Base-by-base conservation (phyloP, 176 grass and related monocot species). In the Aegilops sharonensis region DNA sequence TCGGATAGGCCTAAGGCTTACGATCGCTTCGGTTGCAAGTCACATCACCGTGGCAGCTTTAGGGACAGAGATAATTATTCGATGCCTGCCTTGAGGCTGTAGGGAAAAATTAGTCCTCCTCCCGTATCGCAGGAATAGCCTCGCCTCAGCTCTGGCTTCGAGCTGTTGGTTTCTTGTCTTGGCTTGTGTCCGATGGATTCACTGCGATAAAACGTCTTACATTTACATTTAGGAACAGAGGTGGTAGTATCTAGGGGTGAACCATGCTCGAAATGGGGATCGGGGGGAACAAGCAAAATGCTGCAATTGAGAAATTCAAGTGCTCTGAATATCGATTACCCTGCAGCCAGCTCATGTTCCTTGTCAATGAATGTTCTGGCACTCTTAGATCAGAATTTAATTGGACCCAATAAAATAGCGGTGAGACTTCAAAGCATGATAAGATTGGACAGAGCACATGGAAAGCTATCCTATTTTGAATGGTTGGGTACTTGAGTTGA, bases 21-120 rank as follows among this genome's bases (percentile, higher is more conserved):
- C 75, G 2, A 57, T 36, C 18, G 42, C 77, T 50, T 77, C 66
- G 20, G 45, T 61, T 87, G 54, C 65, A 40, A 66, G 66, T 77
- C 84, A 83, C 80, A 40, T 74, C 74, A 66, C 37, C 8, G n/a
- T 11, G 45, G 12, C 0, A 1, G 63, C 78, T 83, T 83, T 78
- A 50, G 20, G 17, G 43, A 11, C 37, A 83, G 59, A 84, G 80
- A 21, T 0, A 37, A 27, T n/a, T 6, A 8, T 72, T 64, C 42
- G 4, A 59, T 81, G 48, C 47, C 8, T 68, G 11, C 7, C 57
- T 20, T 2, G 34, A 31, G 34, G 21, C 3, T 40, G 39, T 15
- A 73, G 70, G 3, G 5, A 73, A 24, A 11, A 15, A 25, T 25
- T 14, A 37, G 25, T 18, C 15, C 3, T 36, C 31, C 27, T 32